A percentile compares a stretch with the other conserved stretches of the same genome.
Conservation (phyloP, 257 asterid genomes). For the Scutellaria barbata region DNA sequence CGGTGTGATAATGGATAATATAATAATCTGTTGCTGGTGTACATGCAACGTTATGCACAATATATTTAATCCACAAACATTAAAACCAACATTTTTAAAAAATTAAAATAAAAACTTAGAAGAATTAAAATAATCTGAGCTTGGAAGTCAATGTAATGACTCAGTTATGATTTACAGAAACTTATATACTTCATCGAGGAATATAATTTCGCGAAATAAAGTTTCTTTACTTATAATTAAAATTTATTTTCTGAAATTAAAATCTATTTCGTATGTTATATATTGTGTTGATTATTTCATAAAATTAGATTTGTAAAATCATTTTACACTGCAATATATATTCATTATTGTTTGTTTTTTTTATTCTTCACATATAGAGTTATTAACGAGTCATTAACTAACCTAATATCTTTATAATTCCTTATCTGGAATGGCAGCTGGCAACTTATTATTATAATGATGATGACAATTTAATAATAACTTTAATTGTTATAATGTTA, state of each 20-base stretch:
- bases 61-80: neutral
- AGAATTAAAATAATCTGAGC: neutral
- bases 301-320: too few relatives aligned
- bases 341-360: too few relatives aligned
- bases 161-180: neutral
- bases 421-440: slow-evolving; percentile 14
- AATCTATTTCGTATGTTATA: too few relatives aligned
- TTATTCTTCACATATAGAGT: too few relatives aligned
- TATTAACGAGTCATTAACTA: slow-evolving; percentile 28
- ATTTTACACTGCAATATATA: too few relatives aligned
- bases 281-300: neutral
- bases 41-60: slow-evolving; percentile 27
- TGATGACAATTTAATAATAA: slow-evolving; percentile 7
- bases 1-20: neutral
- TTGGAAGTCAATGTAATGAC: slow-evolving; percentile 12
- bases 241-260: too few relatives aligned
- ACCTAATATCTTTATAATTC: slow-evolving; percentile 17
- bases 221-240: too few relatives aligned
- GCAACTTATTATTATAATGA: slow-evolving; percentile 8
- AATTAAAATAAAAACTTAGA: neutral
- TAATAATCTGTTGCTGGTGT: slow-evolving; percentile 1
- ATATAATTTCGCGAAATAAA: too few relatives aligned
- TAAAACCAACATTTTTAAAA: neutral
- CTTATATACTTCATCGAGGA: too few relatives aligned
- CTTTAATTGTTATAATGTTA: neutral